phyloP scores from a whole-genome alignment of 2,329 filamentous ascomycete species.

The Ustilaginoidea virens region DNA sequence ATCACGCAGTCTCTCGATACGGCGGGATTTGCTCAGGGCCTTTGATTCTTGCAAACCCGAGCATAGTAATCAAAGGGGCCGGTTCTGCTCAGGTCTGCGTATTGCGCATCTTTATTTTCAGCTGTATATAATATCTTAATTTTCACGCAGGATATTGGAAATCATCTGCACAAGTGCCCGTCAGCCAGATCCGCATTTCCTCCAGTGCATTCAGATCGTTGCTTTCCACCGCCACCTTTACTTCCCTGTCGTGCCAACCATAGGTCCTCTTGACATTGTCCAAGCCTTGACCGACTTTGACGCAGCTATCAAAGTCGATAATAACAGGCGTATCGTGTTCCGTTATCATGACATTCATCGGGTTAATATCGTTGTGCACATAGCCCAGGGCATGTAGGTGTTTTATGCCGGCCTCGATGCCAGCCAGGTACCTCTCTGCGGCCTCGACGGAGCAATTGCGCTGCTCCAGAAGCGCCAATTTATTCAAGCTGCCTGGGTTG shows the following conservation, averaged over 20 bases:
- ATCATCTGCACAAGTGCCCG: constrained; percentile 1
- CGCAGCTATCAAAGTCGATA: constrained; percentile 20
- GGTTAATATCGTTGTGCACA: constrained; percentile 21
- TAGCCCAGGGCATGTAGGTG: constrained; percentile 19
- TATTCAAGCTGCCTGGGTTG: constrained; percentile 2
- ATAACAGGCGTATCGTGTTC: constrained; percentile 14
- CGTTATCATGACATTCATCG: constrained; percentile 19
- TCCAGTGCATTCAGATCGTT: constrained; percentile 6
- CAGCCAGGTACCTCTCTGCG: constrained; percentile 1
- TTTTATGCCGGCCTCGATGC: constrained; percentile 11
- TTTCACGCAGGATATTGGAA: constrained; percentile 4
- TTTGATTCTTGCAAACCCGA: no score
- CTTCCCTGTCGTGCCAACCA: constrained; percentile 5
- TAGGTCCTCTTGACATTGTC: constrained; percentile 4
- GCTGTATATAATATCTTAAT: no score
- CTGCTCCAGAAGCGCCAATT: background rate
- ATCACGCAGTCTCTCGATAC: no score
- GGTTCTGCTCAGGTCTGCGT: no score
- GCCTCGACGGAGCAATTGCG: background rate
- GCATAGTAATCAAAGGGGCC: no score
- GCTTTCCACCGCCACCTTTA: background rate
- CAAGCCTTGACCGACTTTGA: constrained; percentile 4
- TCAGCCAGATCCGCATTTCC: constrained; percentile 5
- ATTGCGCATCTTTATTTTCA: no score
- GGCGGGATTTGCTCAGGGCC: no score